Evolutionary conservation across 1,284 basidiomycete species (phyloP).

Genomic region (Inonotus obliquus): DNA sequence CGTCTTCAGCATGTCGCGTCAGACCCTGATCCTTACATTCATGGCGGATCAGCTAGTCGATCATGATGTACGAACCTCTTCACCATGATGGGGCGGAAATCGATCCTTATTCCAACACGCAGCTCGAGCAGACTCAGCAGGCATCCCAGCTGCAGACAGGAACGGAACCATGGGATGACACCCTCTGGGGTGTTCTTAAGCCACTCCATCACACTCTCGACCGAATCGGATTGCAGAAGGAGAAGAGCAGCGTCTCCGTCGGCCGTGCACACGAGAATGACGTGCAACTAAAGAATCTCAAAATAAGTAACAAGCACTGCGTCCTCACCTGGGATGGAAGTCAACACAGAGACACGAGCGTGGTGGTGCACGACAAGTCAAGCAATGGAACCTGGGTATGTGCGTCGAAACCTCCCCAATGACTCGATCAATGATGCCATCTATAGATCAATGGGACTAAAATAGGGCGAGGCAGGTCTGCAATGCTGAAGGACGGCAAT

Average conservation of each 20-base stretch:
- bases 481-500: constrained; percentile 71
- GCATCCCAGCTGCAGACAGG: constrained; percentile 12
- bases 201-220: constrained; percentile 47
- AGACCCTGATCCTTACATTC: background rate
- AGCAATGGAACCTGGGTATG: constrained; percentile 86
- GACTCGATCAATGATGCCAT: constrained; percentile 2
- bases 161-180: constrained; percentile 32
- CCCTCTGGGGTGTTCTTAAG: constrained; percentile 66
- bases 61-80: constrained; percentile 1
- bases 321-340: constrained; percentile 61
- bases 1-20: background rate
- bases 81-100: constrained; percentile 3
- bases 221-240: constrained; percentile 57
- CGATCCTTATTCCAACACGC: constrained; percentile 10
- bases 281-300: constrained; percentile 56
- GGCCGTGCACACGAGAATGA: constrained; percentile 53
- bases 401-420: constrained; percentile 19
- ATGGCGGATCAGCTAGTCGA: background rate
- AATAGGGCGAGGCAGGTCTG: constrained; percentile 52
- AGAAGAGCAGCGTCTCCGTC: constrained; percentile 42
- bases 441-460: constrained; percentile 66
- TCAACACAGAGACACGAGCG: constrained; percentile 45
- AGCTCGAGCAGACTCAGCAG: constrained; percentile 27
- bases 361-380: constrained; percentile 67
- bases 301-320: constrained; percentile 70